phyloP scores from a whole-genome alignment of 208 protist genomes.

The Phytomonas sp. region DNA sequence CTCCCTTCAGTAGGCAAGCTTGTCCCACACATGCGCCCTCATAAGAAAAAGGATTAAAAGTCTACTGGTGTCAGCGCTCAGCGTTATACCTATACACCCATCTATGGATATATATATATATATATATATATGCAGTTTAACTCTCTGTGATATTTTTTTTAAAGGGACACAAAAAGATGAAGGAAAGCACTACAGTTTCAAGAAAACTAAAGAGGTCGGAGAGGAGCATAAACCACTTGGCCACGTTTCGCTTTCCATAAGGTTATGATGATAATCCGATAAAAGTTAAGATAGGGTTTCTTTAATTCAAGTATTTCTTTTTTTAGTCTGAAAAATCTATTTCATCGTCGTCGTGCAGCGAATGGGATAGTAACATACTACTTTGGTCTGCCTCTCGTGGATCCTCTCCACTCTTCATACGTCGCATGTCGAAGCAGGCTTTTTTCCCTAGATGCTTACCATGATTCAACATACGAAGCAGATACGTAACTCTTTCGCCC shows the following conservation, averaged over 20 bases:
- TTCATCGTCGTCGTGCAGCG: slow-evolving; percentile 31
- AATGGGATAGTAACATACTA: background rate
- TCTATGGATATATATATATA: slow-evolving; percentile 11
- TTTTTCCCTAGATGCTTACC: slow-evolving; percentile 67
- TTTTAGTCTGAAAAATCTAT: slow-evolving; percentile 32
- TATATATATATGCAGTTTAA: slow-evolving; percentile 12
- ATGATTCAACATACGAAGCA: slow-evolving; percentile 35
- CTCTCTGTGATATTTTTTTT: background rate
- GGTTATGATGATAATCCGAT: background rate
- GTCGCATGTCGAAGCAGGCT: slow-evolving; percentile 43
- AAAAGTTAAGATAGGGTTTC: background rate
- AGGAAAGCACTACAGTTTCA: background rate
- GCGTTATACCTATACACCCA: background rate
- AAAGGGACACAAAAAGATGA: background rate
- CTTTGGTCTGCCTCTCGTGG: background rate
- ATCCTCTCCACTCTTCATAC: background rate
- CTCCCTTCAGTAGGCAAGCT: background rate
- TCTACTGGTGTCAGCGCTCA: background rate
- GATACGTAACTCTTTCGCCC: slow-evolving; percentile 55
- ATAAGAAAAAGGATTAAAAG: background rate
- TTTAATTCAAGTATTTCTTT: background rate
- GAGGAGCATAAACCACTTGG: slow-evolving; percentile 1
- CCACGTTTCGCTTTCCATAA: background rate
- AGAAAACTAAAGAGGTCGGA: slow-evolving; percentile 4
- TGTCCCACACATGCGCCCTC: background rate